Conservation (phyloP, 768 basidiomycete species). For the Auricularia sp. region DNA sequence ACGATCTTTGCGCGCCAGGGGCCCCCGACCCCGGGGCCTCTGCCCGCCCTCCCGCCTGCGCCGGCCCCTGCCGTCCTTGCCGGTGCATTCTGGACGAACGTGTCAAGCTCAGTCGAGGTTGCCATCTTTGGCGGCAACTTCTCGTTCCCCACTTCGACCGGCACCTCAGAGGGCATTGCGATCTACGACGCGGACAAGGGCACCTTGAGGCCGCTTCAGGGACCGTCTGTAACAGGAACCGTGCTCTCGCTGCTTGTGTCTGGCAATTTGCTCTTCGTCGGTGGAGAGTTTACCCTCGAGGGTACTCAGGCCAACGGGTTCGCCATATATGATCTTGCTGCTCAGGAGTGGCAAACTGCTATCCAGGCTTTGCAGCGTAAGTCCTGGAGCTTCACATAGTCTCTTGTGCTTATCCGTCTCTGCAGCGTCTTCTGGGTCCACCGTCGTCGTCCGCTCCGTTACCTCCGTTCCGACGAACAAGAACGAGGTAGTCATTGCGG, state of each 20-base stretch:
- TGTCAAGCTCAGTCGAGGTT: constrained; percentile 49
- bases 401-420: background rate
- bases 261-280: constrained; percentile 62
- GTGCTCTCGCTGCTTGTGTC: constrained; percentile 70
- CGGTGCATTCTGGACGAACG: constrained; percentile 85
- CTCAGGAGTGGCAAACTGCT: constrained; percentile 50
- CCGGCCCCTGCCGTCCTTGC: constrained; percentile 74
- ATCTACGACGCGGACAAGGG: constrained; percentile 54
- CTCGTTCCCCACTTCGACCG: constrained; percentile 37
- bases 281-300: constrained; percentile 67
- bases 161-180: constrained; percentile 45
- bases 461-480: constrained; percentile 48
- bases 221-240: constrained; percentile 58
- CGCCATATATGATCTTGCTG: constrained; percentile 66
- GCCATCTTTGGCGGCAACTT: constrained; percentile 89
- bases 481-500: constrained; percentile 67
- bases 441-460: constrained; percentile 63
- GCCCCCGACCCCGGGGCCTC: constrained; percentile 30
- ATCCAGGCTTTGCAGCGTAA: constrained; percentile 46
- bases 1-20: constrained; percentile 41
- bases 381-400: constrained; percentile 15
- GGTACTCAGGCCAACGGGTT: constrained; percentile 55
- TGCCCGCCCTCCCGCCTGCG: constrained; percentile 47
- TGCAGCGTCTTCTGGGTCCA: constrained; percentile 29
- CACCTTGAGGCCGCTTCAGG: constrained; percentile 43